Percentiles rank a stretch among this genome's conserved stretches.
phyloP scores from a whole-genome alignment of 768 basidiomycete species.

The Trametes coccinea region DNA sequence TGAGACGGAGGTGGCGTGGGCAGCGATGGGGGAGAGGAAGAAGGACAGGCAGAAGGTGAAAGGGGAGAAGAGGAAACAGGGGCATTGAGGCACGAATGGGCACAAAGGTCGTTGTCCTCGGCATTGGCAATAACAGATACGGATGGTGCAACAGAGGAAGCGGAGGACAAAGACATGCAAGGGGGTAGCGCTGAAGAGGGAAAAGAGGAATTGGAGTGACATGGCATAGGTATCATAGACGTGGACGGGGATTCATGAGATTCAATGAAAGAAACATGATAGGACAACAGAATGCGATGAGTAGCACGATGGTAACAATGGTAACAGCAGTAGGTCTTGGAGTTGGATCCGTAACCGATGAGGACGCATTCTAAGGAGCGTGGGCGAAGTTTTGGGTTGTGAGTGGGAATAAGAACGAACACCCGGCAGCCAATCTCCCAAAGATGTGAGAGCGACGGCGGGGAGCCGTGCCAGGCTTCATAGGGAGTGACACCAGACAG shows the following conservation, averaged over 20 bases:
- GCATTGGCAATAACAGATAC: too few species aligned
- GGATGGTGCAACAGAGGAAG: too few species aligned
- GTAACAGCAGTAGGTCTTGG: slow-evolving; percentile 30
- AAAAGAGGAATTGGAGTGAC: not conserved
- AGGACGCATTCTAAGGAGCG: slow-evolving; percentile 26
- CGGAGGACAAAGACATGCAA: not conserved
- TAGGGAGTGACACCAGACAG: slow-evolving; percentile 2
- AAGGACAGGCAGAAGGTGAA: too few species aligned
- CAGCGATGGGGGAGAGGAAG: too few species aligned
- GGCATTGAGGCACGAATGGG: too few species aligned
- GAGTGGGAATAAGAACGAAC: slow-evolving; percentile 22
- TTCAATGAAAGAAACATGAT: slow-evolving; percentile 28
- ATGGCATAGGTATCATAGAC: too few species aligned
- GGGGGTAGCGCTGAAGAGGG: not conserved
- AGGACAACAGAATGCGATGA: slow-evolving; percentile 13
- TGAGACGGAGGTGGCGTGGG: too few species aligned
- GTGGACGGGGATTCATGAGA: slow-evolving; percentile 9
- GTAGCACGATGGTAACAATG: slow-evolving; percentile 7
- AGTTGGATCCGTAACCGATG: slow-evolving; percentile 27
- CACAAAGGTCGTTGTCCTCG: too few species aligned
- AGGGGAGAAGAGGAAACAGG: too few species aligned
- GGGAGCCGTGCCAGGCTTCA: slow-evolving; percentile 17
- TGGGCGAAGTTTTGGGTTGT: slow-evolving; percentile 26
- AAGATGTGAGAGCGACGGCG: slow-evolving; percentile 26
- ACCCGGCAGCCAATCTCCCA: slow-evolving; percentile 30